Percentiles rank a stretch among this genome's conserved stretches.
These are phyloP conservation scores for Kalaharituber pfeilii DNA, from an alignment of 2,329 filamentous ascomycete genomes.

Conservation along the genomic window DNA sequence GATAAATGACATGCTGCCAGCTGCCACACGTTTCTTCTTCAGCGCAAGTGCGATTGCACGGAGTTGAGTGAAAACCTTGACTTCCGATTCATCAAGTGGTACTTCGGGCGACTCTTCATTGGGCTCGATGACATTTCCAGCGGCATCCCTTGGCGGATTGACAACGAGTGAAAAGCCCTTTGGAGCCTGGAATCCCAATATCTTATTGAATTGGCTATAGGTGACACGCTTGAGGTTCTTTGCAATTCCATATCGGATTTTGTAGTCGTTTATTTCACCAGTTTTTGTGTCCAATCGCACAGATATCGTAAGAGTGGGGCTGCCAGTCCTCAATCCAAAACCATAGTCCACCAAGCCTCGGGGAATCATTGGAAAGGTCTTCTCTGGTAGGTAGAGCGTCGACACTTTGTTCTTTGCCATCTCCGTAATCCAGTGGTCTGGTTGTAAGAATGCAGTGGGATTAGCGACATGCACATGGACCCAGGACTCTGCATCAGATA, in stretches of 20 bases:
- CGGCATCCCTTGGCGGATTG: constrained; percentile 3
- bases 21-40: constrained; percentile 4
- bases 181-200: constrained; percentile 13
- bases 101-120: background rate
- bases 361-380: constrained; percentile 46
- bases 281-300: constrained; percentile 35
- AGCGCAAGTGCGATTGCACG: constrained; percentile 5
- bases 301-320: constrained; percentile 45
- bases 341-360: constrained; percentile 30
- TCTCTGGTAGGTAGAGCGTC: constrained; percentile 38
- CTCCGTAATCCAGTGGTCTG: constrained; percentile 40
- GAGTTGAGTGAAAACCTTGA: constrained; percentile 8
- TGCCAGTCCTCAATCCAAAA: constrained; percentile 6
- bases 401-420: constrained; percentile 41
- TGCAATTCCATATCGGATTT: constrained; percentile 38
- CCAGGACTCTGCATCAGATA: constrained; percentile 44
- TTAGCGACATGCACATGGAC: constrained; percentile 65
- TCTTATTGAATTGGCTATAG: constrained; percentile 33
- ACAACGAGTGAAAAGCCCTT: constrained; percentile 3
- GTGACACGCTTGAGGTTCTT: constrained; percentile 41
- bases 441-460: constrained; percentile 50
- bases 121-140: background rate
- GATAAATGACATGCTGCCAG: constrained; percentile 6
- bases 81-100: background rate
- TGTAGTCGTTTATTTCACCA: constrained; percentile 38